Evolutionary conservation across 2,329 filamentous ascomycete genomes (phyloP).

Genomic region (Colletotrichum aenigma): DNA sequence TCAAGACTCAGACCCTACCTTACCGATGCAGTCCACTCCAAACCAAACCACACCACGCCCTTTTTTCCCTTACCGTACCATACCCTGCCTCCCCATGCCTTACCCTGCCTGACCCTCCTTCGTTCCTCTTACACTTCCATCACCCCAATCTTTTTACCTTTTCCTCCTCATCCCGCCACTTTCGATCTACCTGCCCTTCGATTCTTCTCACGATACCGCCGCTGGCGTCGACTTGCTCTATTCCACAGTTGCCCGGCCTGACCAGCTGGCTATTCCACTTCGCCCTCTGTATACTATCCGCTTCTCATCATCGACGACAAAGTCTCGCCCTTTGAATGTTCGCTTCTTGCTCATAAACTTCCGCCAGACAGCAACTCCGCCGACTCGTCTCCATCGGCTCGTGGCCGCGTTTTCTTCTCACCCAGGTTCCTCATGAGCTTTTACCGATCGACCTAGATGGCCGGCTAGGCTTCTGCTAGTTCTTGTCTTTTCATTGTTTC

Average conservation of each 20-base stretch:
- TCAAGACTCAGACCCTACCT: slow-evolving; percentile 11
- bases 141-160: background rate
- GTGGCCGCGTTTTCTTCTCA: background rate
- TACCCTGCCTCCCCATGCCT: background rate
- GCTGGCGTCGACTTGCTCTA: background rate
- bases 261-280: background rate
- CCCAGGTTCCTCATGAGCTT: slow-evolving; percentile 5
- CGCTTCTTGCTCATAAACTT: background rate
- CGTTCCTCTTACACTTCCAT: background rate
- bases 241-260: background rate
- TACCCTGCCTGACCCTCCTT: slow-evolving; percentile 7
- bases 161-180: background rate
- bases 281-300: too few species aligned
- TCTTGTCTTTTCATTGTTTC: slow-evolving; percentile 27
- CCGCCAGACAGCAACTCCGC: background rate
- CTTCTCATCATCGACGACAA: background rate
- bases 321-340: background rate
- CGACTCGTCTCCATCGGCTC: background rate
- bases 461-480: slow-evolving; percentile 21
- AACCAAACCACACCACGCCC: background rate
- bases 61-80: background rate
- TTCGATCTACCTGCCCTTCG: background rate
- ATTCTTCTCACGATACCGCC: background rate
- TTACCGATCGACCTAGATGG: slow-evolving; percentile 18
- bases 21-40: background rate